phyloP scores from a whole-genome alignment of 2,329 filamentous ascomycete genomes.

The Anthostomella pinea region DNA sequence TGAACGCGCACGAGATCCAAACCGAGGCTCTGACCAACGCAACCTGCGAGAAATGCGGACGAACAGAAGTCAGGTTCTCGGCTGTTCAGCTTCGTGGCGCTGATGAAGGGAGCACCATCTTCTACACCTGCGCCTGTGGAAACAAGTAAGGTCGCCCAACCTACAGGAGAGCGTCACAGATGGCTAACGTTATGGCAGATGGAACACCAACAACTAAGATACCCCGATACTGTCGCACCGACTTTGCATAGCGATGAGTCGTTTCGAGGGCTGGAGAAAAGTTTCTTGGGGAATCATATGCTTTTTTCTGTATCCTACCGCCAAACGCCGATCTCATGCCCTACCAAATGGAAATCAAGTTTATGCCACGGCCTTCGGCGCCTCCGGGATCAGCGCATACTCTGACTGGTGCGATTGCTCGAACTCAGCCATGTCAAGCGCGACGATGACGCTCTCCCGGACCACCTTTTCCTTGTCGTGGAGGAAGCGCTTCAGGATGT shows the following conservation, averaged over 20 bases:
- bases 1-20: slow-evolving; percentile 73
- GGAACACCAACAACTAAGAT: slow-evolving; percentile 51
- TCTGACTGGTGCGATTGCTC: slow-evolving; percentile 86
- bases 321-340: slow-evolving; percentile 16
- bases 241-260: no score
- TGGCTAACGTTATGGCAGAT: slow-evolving; percentile 20
- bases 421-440: slow-evolving; percentile 96
- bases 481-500: slow-evolving; percentile 76
- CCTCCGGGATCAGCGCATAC: slow-evolving; percentile 84
- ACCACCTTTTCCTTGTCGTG: slow-evolving; percentile 92
- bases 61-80: slow-evolving; percentile 79
- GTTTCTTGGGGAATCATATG: slow-evolving; percentile 14
- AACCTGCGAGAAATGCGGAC: slow-evolving; percentile 77
- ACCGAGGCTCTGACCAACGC: slow-evolving; percentile 66
- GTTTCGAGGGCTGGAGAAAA: no score
- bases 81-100: slow-evolving; percentile 85
- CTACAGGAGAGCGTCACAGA: no score
- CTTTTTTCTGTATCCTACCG: slow-evolving; percentile 20
- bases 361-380: slow-evolving; percentile 38
- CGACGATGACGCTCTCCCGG: slow-evolving; percentile 89
- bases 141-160: slow-evolving; percentile 60
- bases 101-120: slow-evolving; percentile 91
- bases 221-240: slow-evolving; percentile 11
- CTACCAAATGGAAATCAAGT: slow-evolving; percentile 5
- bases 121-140: slow-evolving; percentile 85